These are phyloP conservation scores for Fusarium annulatum DNA, from an alignment of 2,329 filamentous ascomycete species.

Conservation along the genomic window DNA sequence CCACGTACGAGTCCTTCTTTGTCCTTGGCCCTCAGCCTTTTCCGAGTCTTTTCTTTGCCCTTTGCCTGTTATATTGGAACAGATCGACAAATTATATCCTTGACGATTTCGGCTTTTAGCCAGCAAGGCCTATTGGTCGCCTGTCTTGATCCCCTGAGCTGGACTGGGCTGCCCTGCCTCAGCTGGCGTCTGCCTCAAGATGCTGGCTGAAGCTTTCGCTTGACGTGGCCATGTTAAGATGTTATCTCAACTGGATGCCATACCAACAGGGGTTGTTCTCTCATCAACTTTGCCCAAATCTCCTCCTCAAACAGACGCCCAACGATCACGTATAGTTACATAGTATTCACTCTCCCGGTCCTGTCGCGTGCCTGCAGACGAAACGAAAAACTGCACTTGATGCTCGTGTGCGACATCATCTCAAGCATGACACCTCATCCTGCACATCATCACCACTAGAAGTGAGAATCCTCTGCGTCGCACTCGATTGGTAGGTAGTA, in stretches of 20 bases:
- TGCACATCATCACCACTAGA: conserved; percentile 38
- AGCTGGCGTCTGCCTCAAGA: conserved; percentile 11
- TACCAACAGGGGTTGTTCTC: conserved; percentile 16
- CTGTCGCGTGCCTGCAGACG: conserved; percentile 33
- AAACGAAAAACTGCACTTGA: conserved; percentile 13
- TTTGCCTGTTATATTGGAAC: neutral
- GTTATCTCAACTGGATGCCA: conserved; percentile 23
- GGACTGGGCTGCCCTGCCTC: conserved; percentile 15
- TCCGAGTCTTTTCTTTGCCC: neutral
- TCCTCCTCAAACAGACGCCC: conserved; percentile 9
- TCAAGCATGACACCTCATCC: conserved; percentile 38
- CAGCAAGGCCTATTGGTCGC: neutral
- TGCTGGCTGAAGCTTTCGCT: conserved; percentile 1
- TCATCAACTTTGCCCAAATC: conserved; percentile 13
- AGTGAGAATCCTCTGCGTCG: conserved; percentile 10
- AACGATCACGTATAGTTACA: conserved; percentile 2
- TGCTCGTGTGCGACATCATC: conserved; percentile 37
- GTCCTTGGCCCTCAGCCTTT: neutral
- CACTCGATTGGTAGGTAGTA: conserved; percentile 13
- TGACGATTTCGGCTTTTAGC: neutral
- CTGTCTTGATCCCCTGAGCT: conserved; percentile 1
- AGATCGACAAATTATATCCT: neutral
- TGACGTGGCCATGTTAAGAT: conserved; percentile 17
- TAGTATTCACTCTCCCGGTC: neutral
- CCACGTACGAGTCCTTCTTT: neutral